phyloP scores from a whole-genome alignment of 2,329 filamentous ascomycete species.

The Aspergillus ibericus region DNA sequence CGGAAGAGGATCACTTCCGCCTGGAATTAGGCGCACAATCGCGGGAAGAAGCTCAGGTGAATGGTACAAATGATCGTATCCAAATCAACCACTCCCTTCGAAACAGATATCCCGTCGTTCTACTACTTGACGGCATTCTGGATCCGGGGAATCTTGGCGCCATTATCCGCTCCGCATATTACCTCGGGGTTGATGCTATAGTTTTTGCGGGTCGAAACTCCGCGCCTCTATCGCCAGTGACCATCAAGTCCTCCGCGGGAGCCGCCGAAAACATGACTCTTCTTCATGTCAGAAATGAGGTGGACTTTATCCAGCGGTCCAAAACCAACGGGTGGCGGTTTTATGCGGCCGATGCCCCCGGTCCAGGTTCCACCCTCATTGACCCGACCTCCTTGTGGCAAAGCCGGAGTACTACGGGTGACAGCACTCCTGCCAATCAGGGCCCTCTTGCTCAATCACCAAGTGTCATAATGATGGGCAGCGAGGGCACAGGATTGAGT shows the following conservation, averaged over 20 bases:
- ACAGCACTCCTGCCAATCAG: slow-evolving; percentile 43
- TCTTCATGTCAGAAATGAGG: slow-evolving; percentile 67
- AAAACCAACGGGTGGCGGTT: slow-evolving; percentile 74
- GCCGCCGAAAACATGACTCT: slow-evolving; percentile 78
- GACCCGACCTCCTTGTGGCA: slow-evolving; percentile 14
- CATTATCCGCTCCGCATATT: slow-evolving; percentile 84
- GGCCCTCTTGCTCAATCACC: slow-evolving; percentile 56
- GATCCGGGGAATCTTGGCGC: slow-evolving; percentile 90
- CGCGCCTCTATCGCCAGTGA: slow-evolving; percentile 71
- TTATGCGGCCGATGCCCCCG: slow-evolving; percentile 67
- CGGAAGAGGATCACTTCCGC: slow-evolving; percentile 54
- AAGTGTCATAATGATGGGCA: slow-evolving; percentile 78
- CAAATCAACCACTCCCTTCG: slow-evolving; percentile 24
- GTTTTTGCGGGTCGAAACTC: slow-evolving; percentile 72
- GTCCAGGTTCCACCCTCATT: slow-evolving; percentile 26
- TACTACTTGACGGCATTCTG: slow-evolving; percentile 53
- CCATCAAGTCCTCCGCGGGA: slow-evolving; percentile 84
- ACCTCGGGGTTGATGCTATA: slow-evolving; percentile 84
- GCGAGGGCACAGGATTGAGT: slow-evolving; percentile 74
- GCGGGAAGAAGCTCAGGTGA: slow-evolving; percentile 70
- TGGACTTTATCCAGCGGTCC: slow-evolving; percentile 68
- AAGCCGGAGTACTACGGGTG: slow-evolving; percentile 26
- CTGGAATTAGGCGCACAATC: slow-evolving; percentile 67
- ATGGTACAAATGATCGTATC: slow-evolving; percentile 63
- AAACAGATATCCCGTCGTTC: slow-evolving; percentile 40